phyloP scores from a whole-genome alignment of 495 filamentous ascomycete genomes.

The Lasiosphaeris hirsuta region DNA sequence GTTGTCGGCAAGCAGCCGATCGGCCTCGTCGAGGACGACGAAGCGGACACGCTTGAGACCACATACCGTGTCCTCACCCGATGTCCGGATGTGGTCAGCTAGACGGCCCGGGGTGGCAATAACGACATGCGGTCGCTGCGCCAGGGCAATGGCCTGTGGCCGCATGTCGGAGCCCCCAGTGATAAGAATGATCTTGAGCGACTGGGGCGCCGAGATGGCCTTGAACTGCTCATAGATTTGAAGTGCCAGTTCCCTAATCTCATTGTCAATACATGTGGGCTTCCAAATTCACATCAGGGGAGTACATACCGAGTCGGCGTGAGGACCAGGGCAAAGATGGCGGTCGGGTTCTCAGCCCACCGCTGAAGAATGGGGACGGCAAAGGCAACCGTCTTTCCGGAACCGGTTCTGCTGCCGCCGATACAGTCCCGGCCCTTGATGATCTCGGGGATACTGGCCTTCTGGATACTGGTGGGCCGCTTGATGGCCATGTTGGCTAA shows the following conservation, averaged over 20 bases:
- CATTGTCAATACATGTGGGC: neutral
- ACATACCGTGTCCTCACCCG: constrained; percentile 82
- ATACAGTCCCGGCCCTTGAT: constrained; percentile 89
- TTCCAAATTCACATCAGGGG: too few relatives aligned
- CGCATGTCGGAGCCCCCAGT: constrained; percentile 94
- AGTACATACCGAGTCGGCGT: constrained; percentile 73
- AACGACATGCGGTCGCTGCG: constrained; percentile 80
- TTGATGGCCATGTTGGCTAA: constrained; percentile 84
- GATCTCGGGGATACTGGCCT: constrained; percentile 85
- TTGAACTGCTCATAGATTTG: constrained; percentile 96
- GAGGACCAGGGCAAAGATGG: constrained; percentile 83
- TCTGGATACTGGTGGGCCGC: constrained; percentile 87
- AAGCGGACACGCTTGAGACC: constrained; percentile 74
- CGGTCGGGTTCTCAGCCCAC: constrained; percentile 89
- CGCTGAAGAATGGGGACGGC: constrained; percentile 87
- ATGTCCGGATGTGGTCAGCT: constrained; percentile 88
- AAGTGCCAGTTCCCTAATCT: constrained; percentile 75
- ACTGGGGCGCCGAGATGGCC: constrained; percentile 81
- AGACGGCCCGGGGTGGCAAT: constrained; percentile 93
- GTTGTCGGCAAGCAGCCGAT: constrained; percentile 75
- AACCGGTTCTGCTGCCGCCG: constrained; percentile 89
- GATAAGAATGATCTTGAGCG: constrained; percentile 78
- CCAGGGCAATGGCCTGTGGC: constrained; percentile 76
- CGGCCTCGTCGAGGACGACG: constrained; percentile 94
- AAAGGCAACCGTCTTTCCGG: constrained; percentile 99